Base-by-base conservation (phyloP, 2,329 filamentous ascomycete species). In the Colletotrichum kahawae region DNA sequence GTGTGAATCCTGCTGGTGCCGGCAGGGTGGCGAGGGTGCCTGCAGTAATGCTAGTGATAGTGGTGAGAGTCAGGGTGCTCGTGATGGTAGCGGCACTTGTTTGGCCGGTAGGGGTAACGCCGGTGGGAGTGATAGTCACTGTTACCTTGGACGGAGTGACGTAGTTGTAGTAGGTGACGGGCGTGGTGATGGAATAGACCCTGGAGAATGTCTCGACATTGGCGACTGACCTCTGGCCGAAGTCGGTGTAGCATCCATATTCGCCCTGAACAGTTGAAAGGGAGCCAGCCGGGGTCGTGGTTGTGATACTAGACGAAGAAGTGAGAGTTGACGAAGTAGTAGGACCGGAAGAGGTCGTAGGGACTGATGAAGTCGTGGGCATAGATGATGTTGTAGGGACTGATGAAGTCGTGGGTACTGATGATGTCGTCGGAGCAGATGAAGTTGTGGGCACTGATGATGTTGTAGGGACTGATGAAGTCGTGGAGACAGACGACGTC, bases 161-260 rank as follows among this genome's bases (percentile, higher is more conserved):
- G 18, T 75, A 72, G 27, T 38, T 29, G 24, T 67, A 73, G 56
- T 56, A 59, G 6, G 70, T 72, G 56, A 75, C 63, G 14, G 73
- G 69, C 21, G 60, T 43, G 7, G 73, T 75, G 48, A 67, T 24
- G 27, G 62, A 73, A 59, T 75, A 75, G 27, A 75, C 18, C 7
- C 69, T 57, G 27, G 73, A 75, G 57, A 38, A 67, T 5, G 69
- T 75, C 38, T n/a, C 33, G 4, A 73, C 57, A 16, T 18, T 34
- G 13, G 13, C 24, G 5, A 27, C 31, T 24, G 13, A 51, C 21
- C 21, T 21, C 54, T 4, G 36, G n/a, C 31, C 67, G 43, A 66
- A 75, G 48, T 73, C 63, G 16, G 69, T 75, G 57, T 72, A 73
- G 73, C 73, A 75, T 12, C 73, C 73, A 29, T 75, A 65, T 43